These are phyloP conservation scores for Arthrobotrys conoides DNA, from an alignment of 2,329 filamentous ascomycete species.

Conservation along the genomic window DNA sequence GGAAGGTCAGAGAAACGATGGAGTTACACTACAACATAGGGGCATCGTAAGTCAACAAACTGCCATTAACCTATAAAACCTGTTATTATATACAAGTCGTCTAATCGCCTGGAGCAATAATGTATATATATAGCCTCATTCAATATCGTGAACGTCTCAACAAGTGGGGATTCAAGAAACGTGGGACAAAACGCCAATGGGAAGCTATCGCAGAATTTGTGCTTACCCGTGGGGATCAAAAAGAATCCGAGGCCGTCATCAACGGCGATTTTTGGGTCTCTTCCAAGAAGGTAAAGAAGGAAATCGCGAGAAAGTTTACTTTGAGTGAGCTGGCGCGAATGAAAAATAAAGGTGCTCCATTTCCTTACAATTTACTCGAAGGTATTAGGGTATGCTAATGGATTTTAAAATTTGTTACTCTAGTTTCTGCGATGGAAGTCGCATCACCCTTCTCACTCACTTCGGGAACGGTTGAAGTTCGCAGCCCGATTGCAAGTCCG, in stretches of 20 bases:
- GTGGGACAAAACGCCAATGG: constrained; percentile 28
- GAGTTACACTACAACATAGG: constrained; percentile 36
- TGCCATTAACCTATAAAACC: background rate
- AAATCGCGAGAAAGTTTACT: constrained; percentile 32
- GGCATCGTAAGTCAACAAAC: constrained; percentile 35
- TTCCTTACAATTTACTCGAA: background rate
- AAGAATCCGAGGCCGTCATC: constrained; percentile 29
- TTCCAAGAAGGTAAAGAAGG: constrained; percentile 13
- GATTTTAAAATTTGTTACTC: background rate
- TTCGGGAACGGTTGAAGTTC: constrained; percentile 11
- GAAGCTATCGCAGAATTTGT: constrained; percentile 31
- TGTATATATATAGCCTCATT: constrained; percentile 10
- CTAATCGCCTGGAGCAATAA: background rate
- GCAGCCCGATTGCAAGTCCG: constrained; percentile 16
- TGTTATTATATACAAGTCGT: too few relatives aligned
- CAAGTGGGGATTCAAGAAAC: constrained; percentile 46
- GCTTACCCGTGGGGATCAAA: constrained; percentile 4
- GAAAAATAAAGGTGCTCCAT: constrained; percentile 2
- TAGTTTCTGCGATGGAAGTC: background rate
- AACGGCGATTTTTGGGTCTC: constrained; percentile 17
- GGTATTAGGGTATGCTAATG: background rate
- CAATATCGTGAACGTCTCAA: constrained; percentile 50
- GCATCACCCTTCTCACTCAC: background rate
- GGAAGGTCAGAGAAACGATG: constrained; percentile 35
- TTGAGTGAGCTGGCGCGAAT: constrained; percentile 28